Evolutionary conservation across 1,284 basidiomycete genomes (phyloP).

Genomic region (Leccinum pachyderme): DNA sequence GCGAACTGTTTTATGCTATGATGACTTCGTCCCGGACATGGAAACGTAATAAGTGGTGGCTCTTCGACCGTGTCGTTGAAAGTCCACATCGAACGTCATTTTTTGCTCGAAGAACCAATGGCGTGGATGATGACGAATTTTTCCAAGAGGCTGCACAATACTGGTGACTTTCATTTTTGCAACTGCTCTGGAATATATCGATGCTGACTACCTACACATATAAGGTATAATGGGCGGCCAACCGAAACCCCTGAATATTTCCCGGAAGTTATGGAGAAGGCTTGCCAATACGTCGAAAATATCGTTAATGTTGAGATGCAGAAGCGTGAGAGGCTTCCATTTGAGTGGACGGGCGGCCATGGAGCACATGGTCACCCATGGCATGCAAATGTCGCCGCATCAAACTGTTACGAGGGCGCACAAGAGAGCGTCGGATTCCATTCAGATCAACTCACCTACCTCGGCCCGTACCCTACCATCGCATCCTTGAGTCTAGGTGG

Average conservation of each 20-base stretch:
- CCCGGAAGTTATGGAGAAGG: constrained; percentile 72
- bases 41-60: constrained; percentile 80
- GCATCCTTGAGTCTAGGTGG: constrained; percentile 89
- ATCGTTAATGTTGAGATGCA: constrained; percentile 75
- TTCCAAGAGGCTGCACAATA: constrained; percentile 67
- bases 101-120: constrained; percentile 54
- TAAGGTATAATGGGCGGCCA: constrained; percentile 77
- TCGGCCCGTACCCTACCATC: constrained; percentile 91
- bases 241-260: constrained; percentile 61
- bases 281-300: constrained; percentile 73
- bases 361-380: constrained; percentile 48
- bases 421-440: constrained; percentile 87
- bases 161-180: constrained; percentile 44
- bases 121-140: constrained; percentile 40
- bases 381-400: constrained; percentile 88
- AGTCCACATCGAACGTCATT: constrained; percentile 83
- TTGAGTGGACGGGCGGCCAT: constrained; percentile 63
- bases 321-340: constrained; percentile 57
- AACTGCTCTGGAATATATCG: neutral
- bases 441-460: constrained; percentile 75
- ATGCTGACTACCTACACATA: constrained; percentile 13
- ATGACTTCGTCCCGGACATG: constrained; percentile 59
- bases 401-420: constrained; percentile 86
- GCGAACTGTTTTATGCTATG: constrained; percentile 69
- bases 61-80: constrained; percentile 78